phyloP scores from a whole-genome alignment of 768 basidiomycete species.

The Boletus reticuloceps region DNA sequence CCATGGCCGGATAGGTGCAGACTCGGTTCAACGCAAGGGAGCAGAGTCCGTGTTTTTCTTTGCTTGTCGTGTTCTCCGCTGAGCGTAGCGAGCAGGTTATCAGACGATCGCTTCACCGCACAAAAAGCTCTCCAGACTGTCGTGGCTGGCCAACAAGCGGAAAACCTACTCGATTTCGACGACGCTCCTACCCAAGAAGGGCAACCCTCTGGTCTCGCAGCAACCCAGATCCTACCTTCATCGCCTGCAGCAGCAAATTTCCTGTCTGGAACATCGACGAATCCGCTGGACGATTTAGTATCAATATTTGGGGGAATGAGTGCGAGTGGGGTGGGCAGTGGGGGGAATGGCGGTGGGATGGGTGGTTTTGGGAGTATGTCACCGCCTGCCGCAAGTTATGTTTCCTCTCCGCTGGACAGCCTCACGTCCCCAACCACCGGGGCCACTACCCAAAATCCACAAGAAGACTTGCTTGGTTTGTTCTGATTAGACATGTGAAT shows the following conservation, averaged over 20 bases:
- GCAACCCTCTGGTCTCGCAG: slow-evolving; percentile 71
- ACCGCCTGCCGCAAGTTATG: not conserved
- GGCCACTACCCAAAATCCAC: slow-evolving; percentile 30
- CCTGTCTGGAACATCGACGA: slow-evolving; percentile 75
- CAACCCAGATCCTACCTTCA: slow-evolving; percentile 68
- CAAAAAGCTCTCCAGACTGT: slow-evolving; percentile 89
- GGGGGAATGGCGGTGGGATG: slow-evolving; percentile 9
- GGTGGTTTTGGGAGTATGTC: slow-evolving; percentile 19
- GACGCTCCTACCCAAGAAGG: slow-evolving; percentile 58
- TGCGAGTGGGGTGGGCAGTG: slow-evolving; percentile 22
- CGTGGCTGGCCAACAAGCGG: slow-evolving; percentile 86
- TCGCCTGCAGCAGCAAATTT: slow-evolving; percentile 74
- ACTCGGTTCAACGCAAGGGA: slow-evolving; percentile 66
- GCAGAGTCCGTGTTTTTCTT: slow-evolving; percentile 46
- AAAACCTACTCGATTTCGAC: slow-evolving; percentile 94
- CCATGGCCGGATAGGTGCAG: slow-evolving; percentile 82
- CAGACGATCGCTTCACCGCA: slow-evolving; percentile 69
- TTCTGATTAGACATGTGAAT: slow-evolving; percentile 37
- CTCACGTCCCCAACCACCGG: slow-evolving; percentile 12
- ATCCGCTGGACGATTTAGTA: slow-evolving; percentile 90
- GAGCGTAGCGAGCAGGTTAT: slow-evolving; percentile 36
- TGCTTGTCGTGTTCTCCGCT: not conserved
- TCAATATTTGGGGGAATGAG: slow-evolving; percentile 77
- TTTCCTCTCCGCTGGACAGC: slow-evolving; percentile 22
- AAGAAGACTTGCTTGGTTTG: slow-evolving; percentile 56